A percentile compares a stretch with the other conserved stretches of the same genome.
These are phyloP conservation scores for Silene uniflora DNA, from an alignment of 148 eudicot genomes.

Conservation along the genomic window DNA sequence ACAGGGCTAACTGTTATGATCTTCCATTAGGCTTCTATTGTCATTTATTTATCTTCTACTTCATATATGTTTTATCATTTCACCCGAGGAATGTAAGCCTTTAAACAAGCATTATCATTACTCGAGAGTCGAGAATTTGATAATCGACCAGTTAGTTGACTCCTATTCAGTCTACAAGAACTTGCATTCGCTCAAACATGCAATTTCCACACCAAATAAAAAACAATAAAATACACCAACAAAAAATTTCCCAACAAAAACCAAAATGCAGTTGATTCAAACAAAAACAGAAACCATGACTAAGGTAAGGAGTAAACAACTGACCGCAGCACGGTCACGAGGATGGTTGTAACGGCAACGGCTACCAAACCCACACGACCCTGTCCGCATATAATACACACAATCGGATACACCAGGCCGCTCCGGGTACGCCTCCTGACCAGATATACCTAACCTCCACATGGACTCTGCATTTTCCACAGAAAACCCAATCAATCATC, in stretches of 20 bases:
- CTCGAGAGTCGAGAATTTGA: not conserved
- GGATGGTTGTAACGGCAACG: conserved; percentile 87
- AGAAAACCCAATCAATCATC: not conserved
- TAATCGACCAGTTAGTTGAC: not conserved
- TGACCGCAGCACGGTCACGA: conserved; percentile 63
- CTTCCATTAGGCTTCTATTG: too few relatives aligned
- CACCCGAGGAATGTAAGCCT: too few relatives aligned
- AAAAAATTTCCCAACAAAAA: not conserved
- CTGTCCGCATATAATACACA: conserved; percentile 70
- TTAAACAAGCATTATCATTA: not conserved
- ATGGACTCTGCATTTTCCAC: conserved; percentile 54
- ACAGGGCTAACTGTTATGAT: too few relatives aligned
- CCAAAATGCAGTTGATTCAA: not conserved
- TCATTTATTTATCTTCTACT: too few relatives aligned
- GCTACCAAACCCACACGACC: conserved; percentile 61
- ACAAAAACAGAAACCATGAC: not conserved
- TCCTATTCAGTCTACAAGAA: not conserved
- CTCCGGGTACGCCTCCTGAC: conserved; percentile 66
- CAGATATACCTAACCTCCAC: conserved; percentile 50
- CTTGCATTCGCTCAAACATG: not conserved
- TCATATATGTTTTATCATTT: too few relatives aligned
- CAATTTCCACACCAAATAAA: not conserved
- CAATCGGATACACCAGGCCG: conserved; percentile 67
- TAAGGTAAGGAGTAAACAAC: not conserved
- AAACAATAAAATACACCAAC: not conserved